A percentile compares a stretch with the other conserved stretches of the same genome.
Conservation (phyloP, 768 basidiomycete species). For the Thelephora aurantiotincta region DNA sequence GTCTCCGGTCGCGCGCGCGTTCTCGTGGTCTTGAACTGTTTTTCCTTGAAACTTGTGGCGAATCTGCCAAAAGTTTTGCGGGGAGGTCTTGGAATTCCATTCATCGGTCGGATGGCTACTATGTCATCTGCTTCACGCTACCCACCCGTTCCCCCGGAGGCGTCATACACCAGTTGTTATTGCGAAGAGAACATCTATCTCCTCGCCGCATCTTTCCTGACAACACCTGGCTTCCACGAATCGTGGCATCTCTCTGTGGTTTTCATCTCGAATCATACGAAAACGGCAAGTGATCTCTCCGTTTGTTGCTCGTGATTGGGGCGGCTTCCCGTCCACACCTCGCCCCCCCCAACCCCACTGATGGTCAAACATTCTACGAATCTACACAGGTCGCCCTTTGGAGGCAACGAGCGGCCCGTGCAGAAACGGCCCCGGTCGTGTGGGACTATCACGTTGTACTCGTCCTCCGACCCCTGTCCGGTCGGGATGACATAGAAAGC, state of each 20-base stretch:
- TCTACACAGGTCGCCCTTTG: conserved; percentile 44
- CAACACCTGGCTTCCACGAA: conserved; percentile 13
- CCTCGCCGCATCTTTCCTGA: conserved; percentile 30
- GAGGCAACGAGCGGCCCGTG: conserved; percentile 34
- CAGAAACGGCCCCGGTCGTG: conserved; percentile 27
- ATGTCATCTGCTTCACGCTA: too few species aligned
- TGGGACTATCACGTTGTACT: conserved; percentile 74
- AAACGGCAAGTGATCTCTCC: conserved; percentile 30
- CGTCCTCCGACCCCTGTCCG: conserved; percentile 25
- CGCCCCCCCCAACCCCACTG: background rate
- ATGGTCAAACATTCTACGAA: background rate
- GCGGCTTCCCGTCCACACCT: background rate
- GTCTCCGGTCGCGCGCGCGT: too few species aligned
- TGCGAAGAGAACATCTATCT: conserved; percentile 69
- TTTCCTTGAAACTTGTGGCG: too few species aligned
- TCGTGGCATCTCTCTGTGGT: conserved; percentile 39
- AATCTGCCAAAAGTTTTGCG: too few species aligned
- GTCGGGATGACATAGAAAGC: background rate
- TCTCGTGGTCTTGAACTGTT: too few species aligned
- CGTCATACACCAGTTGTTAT: conserved; percentile 42
- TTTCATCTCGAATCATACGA: conserved; percentile 51
- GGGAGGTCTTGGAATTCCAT: too few species aligned
- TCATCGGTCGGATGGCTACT: too few species aligned
- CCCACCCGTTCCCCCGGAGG: conserved; percentile 18
- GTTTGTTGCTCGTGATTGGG: background rate